Conservation (phyloP, 768 basidiomycete species). For the Lanmaoa pseudosensibilis region DNA sequence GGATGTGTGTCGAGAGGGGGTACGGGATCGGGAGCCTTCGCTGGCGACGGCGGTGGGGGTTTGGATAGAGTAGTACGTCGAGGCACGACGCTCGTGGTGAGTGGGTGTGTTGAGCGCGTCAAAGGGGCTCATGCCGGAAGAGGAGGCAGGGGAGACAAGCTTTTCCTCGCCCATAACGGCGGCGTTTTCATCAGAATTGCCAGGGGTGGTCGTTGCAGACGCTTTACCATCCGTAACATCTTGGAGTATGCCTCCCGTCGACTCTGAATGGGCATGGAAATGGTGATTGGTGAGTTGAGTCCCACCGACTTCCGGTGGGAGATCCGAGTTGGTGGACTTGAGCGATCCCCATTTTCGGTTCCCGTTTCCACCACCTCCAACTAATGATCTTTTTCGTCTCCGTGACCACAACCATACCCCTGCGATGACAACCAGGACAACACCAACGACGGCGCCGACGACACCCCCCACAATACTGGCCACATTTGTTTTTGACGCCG, state of each 20-base stretch:
- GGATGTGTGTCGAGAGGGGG: constrained; percentile 11
- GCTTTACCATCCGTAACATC: constrained; percentile 11
- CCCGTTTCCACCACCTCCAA: constrained; percentile 30
- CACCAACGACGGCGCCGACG: constrained; percentile 43
- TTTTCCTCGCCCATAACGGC: constrained; percentile 25
- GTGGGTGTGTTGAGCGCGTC: constrained; percentile 22
- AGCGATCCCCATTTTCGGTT: constrained; percentile 30
- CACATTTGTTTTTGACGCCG: constrained; percentile 33
- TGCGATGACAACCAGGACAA: constrained; percentile 34
- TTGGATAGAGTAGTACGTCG: constrained; percentile 21
- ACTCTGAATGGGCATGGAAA: constrained; percentile 27
- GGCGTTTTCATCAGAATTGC: constrained; percentile 24
- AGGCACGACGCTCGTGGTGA: constrained; percentile 19
- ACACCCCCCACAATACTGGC: constrained; percentile 54
- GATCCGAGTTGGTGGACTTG: constrained; percentile 21
- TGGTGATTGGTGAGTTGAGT: not conserved
- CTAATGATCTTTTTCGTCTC: constrained; percentile 16
- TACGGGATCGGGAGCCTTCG: constrained; percentile 11
- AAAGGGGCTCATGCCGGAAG: constrained; percentile 15
- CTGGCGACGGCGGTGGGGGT: not conserved
- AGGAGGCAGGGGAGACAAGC: constrained; percentile 14
- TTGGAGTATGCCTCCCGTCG: constrained; percentile 18
- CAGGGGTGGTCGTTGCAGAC: constrained; percentile 19
- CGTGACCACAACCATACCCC: constrained; percentile 34
- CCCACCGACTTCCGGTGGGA: constrained; percentile 4